Evolutionary conservation across 441 rosid species (phyloP), one percentile per base, ranked within the genome.

Genomic region (Gossypium laxum): DNA sequence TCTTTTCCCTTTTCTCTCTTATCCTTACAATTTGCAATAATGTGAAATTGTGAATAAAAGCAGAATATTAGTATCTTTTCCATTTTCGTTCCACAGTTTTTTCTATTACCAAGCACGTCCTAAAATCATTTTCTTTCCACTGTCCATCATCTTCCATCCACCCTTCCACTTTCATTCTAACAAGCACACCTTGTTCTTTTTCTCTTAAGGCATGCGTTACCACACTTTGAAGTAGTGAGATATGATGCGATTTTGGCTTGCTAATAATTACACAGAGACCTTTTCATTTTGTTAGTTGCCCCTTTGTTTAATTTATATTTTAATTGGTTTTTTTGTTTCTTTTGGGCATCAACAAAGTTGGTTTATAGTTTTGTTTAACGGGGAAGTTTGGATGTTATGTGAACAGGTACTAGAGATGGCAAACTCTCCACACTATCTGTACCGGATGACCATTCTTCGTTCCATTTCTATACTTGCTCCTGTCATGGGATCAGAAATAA

Each of bases 401-500:
- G 30, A 32, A 48, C 81, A 91, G 97, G 91, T 89, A 32, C 79
- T 90, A 77, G 96, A 86, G 67, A 84, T 89, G 97, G 73, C 80
- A 14, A 85, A 72, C 80, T 85, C 87, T 75, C 82, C 93, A 6
- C 93, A 92, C 70, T 92, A 92, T 78, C 76, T 92, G 76, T 88
- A 92, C 75, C 85, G 96, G 38, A 91, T 91, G 91, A 92, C 91
- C 56, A 79, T 91, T 82, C 79, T 92, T 12, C 89, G 78, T 52
- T 90, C 93, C 26, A 59, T 89, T 38, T 89, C 97, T 70, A 89
- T 92, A n/a, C 91, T 92, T 73, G 93, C 97, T 32, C 92, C 98
- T 67, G 92, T 92, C 7, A 82, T 89, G 92, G 93, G 96, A 55
- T 67, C 92, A 5, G 97, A 92, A 68, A 89, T 92, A 72, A 89